phyloP scores from a whole-genome alignment of 106 monocot genomes.

The Xerophyta viscosa region DNA sequence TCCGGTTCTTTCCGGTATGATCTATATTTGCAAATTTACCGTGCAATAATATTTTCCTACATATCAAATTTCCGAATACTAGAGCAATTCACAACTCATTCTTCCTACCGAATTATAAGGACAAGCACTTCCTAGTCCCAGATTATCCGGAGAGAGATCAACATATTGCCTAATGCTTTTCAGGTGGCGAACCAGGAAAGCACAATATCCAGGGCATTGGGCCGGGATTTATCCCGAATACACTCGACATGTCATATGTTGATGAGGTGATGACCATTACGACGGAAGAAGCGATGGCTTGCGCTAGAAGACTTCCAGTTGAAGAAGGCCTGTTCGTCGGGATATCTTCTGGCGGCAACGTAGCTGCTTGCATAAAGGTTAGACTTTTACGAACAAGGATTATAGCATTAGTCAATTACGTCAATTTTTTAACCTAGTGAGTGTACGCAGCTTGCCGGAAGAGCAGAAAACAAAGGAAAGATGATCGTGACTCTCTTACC shows the following conservation, averaged over 20 bases:
- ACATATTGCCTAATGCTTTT: too few relatives aligned
- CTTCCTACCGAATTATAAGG: too few relatives aligned
- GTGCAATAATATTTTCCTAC: too few relatives aligned
- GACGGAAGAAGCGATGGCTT: slow-evolving; percentile 55
- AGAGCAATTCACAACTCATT: too few relatives aligned
- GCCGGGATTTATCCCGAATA: slow-evolving; percentile 47
- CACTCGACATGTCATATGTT: slow-evolving; percentile 40
- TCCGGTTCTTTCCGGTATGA: slow-evolving; percentile 62
- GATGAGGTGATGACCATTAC: slow-evolving; percentile 62
- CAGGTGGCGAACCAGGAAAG: slow-evolving; percentile 55
- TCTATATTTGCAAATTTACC: too few relatives aligned
- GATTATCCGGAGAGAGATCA: too few relatives aligned
- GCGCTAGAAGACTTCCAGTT: slow-evolving; percentile 56
- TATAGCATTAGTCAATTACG: not conserved
- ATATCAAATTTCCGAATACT: too few relatives aligned
- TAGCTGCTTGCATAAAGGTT: slow-evolving; percentile 85
- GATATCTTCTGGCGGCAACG: slow-evolving; percentile 82
- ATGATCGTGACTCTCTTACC: slow-evolving; percentile 75
- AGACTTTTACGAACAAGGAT: not conserved
- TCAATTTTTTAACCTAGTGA: not conserved
- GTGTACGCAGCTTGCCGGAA: slow-evolving; percentile 51
- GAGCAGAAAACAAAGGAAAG: slow-evolving; percentile 67
- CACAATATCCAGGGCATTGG: slow-evolving; percentile 84
- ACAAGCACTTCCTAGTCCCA: too few relatives aligned
- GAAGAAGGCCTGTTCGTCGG: slow-evolving; percentile 88